Percentiles rank a stretch among this genome's conserved stretches.
These are phyloP conservation scores for Polytrichum commune DNA, from an alignment of 225 moss, liverwort and hornwort species.

Conservation along the genomic window DNA sequence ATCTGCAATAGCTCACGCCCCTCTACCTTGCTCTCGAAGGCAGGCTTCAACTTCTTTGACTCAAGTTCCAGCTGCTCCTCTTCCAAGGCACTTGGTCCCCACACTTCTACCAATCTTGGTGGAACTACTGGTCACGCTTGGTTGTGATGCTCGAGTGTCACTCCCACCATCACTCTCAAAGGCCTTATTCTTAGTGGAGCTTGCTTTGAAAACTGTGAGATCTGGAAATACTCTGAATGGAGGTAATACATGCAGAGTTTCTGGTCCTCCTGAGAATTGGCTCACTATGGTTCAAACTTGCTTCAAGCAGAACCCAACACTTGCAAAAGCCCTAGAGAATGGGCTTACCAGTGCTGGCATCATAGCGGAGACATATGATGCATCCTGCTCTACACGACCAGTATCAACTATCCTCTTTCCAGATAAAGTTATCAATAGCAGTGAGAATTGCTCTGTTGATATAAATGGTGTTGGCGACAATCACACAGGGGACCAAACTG, in stretches of 20 bases:
- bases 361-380: slow-evolving; percentile 37
- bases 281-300: slow-evolving; percentile 25
- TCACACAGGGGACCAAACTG: slow-evolving; percentile 15
- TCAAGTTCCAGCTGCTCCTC: slow-evolving; percentile 61
- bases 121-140: slow-evolving; percentile 61
- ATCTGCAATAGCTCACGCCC: slow-evolving; percentile 57
- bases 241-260: slow-evolving; percentile 10
- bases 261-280: slow-evolving; percentile 37
- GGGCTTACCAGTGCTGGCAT: slow-evolving; percentile 52
- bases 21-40: slow-evolving; percentile 74
- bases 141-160: slow-evolving; percentile 49
- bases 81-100: slow-evolving; percentile 71
- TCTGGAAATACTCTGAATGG: slow-evolving; percentile 4
- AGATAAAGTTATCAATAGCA: slow-evolving; percentile 11
- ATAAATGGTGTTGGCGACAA: background rate
- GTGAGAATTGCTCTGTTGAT: background rate
- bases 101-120: slow-evolving; percentile 62
- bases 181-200: slow-evolving; percentile 34
- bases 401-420: slow-evolving; percentile 22
- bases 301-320: slow-evolving; percentile 30
- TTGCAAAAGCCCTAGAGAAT: slow-evolving; percentile 39
- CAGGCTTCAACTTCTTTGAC: slow-evolving; percentile 60
- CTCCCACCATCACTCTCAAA: slow-evolving; percentile 60
- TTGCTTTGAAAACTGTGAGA: slow-evolving; percentile 40
- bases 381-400: slow-evolving; percentile 19